These are phyloP conservation scores for Boeremia exigua DNA, from an alignment of 2,329 filamentous ascomycete genomes.

Conservation along the genomic window DNA sequence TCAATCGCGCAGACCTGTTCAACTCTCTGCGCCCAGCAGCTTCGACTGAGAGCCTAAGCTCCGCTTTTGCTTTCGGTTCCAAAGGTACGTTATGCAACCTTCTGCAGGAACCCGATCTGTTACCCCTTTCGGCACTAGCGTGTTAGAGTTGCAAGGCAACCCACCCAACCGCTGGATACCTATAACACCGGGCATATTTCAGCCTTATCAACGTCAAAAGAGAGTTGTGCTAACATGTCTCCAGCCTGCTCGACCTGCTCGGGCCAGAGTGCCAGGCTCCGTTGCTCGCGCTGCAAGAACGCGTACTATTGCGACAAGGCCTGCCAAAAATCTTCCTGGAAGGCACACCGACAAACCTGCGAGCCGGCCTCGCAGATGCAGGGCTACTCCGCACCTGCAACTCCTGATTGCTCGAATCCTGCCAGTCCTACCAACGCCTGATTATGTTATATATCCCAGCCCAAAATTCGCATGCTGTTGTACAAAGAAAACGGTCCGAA, in stretches of 20 bases:
- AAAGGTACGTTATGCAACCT: conserved; percentile 36
- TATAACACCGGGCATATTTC: neutral
- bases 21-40: conserved; percentile 31
- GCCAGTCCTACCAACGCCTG: conserved; percentile 31
- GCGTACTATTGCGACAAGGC: conserved; percentile 59
- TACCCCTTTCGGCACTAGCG: conserved; percentile 24
- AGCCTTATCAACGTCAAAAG: neutral
- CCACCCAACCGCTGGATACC: conserved; percentile 8
- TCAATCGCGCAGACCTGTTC: conserved; percentile 35
- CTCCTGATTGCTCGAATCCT: conserved; percentile 37
- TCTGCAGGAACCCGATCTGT: conserved; percentile 36
- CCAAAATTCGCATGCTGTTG: conserved; percentile 12
- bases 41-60: conserved; percentile 33
- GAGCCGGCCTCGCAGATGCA: conserved; percentile 33
- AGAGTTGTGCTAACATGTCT: conserved; percentile 1
- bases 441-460: conserved; percentile 13
- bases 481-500: conserved; percentile 16
- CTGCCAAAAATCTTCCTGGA: conserved; percentile 61
- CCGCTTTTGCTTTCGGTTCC: conserved; percentile 26
- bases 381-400: conserved; percentile 32
- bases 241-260: conserved; percentile 37
- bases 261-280: conserved; percentile 29
- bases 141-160: conserved; percentile 12
- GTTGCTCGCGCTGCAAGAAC: conserved; percentile 57
- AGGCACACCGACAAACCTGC: conserved; percentile 57